Base-by-base conservation (phyloP, 768 basidiomycete species). In the Russula griseocarnosa region DNA sequence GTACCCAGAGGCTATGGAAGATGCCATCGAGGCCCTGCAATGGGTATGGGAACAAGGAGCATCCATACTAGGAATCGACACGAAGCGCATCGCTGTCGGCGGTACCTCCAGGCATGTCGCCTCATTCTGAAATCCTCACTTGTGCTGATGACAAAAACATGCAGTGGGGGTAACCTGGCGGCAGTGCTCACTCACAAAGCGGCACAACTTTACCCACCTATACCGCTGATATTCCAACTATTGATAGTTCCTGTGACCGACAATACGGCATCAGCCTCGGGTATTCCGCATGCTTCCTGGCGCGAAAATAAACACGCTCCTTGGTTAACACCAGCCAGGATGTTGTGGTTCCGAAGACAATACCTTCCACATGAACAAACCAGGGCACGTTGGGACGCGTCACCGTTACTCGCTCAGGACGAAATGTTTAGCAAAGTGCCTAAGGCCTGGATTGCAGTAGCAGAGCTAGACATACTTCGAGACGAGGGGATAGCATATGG, bases 221-320 rank as follows among this genome's bases (percentile, higher is more conserved):
- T 86, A 26, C 80, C 81, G 3, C 70, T 89, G 52, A 67, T 80
- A 4, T 83, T 86, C 73, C 85, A 86, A 67, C 75, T 90, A 0
- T 79, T 90, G 46, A 78, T 87, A 28, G 88, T 89, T 2, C 89
- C 88, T 20, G 88, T 89, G 42, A 82, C 78, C 0, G 86, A 91
- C 71, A 90, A 89, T 74, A 88, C 88, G 1, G 82, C 84, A 11
- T 78, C 78, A 7, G 70, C 67, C 62, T 74, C 69, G 58, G 78
- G 69, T 26, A 71, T 64, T 0, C 71, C 73, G 0, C 76, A 82
- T 68, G 71, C 73, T 30, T 80, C 79, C 28, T 89, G 87, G 87
- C 73, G 72, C 9, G 79, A 82, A 65, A 86, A 86, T 69, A 74
- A 77, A 30, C 70, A 83, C 55, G 81, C 86, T 1, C 81, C 84